Evolutionary conservation across 2,329 filamentous ascomycete genomes (phyloP), one percentile per base, ranked within the genome.

Genomic region (Botryotinia convoluta): DNA sequence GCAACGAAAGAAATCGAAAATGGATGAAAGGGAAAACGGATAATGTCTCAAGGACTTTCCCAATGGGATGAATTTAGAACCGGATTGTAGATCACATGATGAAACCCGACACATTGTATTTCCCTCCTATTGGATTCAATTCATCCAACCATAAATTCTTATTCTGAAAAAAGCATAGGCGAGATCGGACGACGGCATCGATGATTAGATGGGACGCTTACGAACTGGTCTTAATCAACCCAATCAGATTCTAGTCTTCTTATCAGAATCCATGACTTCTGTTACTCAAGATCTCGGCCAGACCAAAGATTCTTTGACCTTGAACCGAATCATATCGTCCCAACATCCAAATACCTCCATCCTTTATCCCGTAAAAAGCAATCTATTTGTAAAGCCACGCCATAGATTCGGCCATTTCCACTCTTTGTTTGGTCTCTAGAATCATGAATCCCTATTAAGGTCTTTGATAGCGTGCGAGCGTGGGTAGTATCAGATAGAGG

Each of bases 381-480:
- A 77, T 77, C 72, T 54, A 76, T 77, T 77, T 76, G 74, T 75
- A 76, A 77, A 63, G 74, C 42, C 44, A 71, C 45, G 67, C 29
- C 26, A 51, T 35, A 60, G 39, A 45, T 73, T 65, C 68, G 68
- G 39, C 68, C 68, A 60, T 70, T 69, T 61, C 68, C 68, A 70
- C 68, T 62, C 54, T 70, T 70, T 62, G 35, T 42, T 18, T 62
- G 60, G 37, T 39, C 35, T 39, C 16, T 2, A n/a, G 61, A 71
- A 69, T 39, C 61, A 32, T 16, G 54, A 64, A 70, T 59, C 14
- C 48, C 48, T 7, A 16, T 54, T 54, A 1, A 9, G 54, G 51
- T 69, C 67, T 63, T 65, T 67, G 71, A 22, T 63, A 57, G 57
- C 22, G 59, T 37, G 67, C 37, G 45, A 29, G 32, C 12, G 37